Base-by-base conservation (phyloP, 306 rosid genomes). In the Mimosa bimucronata region DNA sequence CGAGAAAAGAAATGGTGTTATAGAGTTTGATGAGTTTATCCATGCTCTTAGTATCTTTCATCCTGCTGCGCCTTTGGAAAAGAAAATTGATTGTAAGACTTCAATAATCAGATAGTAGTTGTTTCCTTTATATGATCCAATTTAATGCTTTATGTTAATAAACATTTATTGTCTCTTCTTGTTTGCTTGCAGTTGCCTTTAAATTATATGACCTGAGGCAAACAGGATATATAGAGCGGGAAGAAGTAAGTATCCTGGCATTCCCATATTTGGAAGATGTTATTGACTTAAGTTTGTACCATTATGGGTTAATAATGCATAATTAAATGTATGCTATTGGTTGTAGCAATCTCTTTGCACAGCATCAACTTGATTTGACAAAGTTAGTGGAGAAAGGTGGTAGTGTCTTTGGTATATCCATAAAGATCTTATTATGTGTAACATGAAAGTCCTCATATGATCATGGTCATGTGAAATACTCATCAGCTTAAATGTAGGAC, bases 11-110 rank as follows among this genome's bases (percentile, higher is more conserved):
- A 87, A 87, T 73, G 92, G 94, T 0, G 92, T 87, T 72, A 92
- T 90, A 82, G 97, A 90, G 75, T 92, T 92, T 83, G 92, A 90
- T 45, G 97, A 87, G 86, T 92, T 92, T 75, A 87, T 90, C 55
- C 94, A 80, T 77, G 85, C 92, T 60, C 91, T 92, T 45, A 75
- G 87, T 78, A 85, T 92, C 76, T 92, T 92, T 83, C 97, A 92
- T 87, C 97, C 97, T 8, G 28, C 25, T 76, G 73, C 94, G 71
- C 80, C 94, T 68, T 19, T 88, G 44, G 82, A 81, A 62, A 79
- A 81, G 86, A 92, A 92, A 88, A 88, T 84, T 81, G 91, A 90
- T 71, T 90, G 97, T 90, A 84, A 87, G 89, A 68, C 83, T 44
- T 46, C 80, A 50, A 44, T 11, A 74, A 48, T 83, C 79, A 6